Conservation (phyloP, 306 rosid genomes). For the Herpetospermum pedunculosum region DNA sequence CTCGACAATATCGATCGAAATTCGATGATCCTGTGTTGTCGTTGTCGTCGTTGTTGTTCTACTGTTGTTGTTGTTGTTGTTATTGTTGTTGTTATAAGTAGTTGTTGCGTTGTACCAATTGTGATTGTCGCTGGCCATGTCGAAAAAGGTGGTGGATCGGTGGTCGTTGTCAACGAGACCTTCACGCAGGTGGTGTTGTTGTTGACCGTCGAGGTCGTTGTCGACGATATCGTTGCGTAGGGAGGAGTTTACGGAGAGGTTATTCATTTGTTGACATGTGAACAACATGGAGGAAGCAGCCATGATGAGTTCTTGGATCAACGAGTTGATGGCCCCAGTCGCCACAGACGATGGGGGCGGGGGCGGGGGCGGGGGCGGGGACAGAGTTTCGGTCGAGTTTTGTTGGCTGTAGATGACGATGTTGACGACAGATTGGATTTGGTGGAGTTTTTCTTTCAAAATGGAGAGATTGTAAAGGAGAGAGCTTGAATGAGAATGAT, state of each 20-base stretch:
- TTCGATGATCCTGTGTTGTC: not conserved
- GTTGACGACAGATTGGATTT: slow-evolving; percentile 38
- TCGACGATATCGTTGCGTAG: not conserved
- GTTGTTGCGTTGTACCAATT: not conserved
- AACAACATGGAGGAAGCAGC: slow-evolving; percentile 69
- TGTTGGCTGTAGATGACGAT: slow-evolving; percentile 16
- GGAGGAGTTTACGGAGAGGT: not conserved
- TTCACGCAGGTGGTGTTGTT: not conserved
- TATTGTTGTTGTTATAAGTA: not conserved
- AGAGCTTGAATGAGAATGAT: slow-evolving; percentile 27
- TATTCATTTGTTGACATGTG: slow-evolving; percentile 51
- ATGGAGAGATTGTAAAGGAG: slow-evolving; percentile 54
- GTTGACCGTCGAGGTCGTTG: slow-evolving; percentile 16
- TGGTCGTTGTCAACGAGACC: not conserved
- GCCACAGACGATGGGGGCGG: slow-evolving; percentile 22
- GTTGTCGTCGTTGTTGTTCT: not conserved
- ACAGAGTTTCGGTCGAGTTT: not conserved
- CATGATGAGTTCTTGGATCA: slow-evolving; percentile 62
- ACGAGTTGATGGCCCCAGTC: slow-evolving; percentile 35
- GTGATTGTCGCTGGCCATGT: not conserved
- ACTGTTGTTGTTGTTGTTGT: not conserved
- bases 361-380: slow-evolving; percentile 17
- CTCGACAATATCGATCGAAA: slow-evolving; percentile 40
- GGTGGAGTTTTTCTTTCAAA: slow-evolving; percentile 55
- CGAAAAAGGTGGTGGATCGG: not conserved